Conservation (phyloP, 768 basidiomycete genomes). For the Naematelia aurantialba region DNA sequence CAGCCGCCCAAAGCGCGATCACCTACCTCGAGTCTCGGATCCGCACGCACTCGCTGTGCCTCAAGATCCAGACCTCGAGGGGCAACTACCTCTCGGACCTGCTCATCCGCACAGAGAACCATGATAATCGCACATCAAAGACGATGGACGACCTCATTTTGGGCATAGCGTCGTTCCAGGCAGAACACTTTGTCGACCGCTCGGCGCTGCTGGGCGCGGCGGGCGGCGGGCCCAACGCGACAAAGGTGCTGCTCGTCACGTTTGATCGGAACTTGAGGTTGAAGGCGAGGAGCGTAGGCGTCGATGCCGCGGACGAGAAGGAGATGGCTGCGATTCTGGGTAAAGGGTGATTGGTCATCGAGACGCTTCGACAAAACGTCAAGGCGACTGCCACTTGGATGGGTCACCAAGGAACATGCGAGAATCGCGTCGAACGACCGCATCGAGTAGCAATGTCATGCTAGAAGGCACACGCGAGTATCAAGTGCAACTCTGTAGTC, state of each 20-base stretch:
- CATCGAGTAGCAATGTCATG: too few species aligned
- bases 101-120: conserved; percentile 67
- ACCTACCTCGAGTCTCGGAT: conserved; percentile 71
- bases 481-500: too few species aligned
- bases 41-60: conserved; percentile 66
- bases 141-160: conserved; percentile 95
- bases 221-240: conserved; percentile 51
- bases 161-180: conserved; percentile 87
- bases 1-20: conserved; percentile 69
- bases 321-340: conserved; percentile 70
- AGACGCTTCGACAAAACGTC: too few species aligned
- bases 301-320: conserved; percentile 79
- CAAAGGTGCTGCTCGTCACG: conserved; percentile 83
- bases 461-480: too few species aligned
- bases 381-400: too few species aligned
- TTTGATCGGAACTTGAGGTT: conserved; percentile 90
- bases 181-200: conserved; percentile 86
- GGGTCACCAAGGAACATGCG: too few species aligned
- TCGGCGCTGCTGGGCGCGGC: conserved; percentile 59
- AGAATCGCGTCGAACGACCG: not conserved
- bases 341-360: not conserved
- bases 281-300: conserved; percentile 79
- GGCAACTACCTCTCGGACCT: conserved; percentile 89
- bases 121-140: conserved; percentile 56
- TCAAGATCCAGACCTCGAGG: conserved; percentile 92